Conservation (phyloP, 163 green algal genomes). For the Trebouxiophyceae sp. region DNA sequence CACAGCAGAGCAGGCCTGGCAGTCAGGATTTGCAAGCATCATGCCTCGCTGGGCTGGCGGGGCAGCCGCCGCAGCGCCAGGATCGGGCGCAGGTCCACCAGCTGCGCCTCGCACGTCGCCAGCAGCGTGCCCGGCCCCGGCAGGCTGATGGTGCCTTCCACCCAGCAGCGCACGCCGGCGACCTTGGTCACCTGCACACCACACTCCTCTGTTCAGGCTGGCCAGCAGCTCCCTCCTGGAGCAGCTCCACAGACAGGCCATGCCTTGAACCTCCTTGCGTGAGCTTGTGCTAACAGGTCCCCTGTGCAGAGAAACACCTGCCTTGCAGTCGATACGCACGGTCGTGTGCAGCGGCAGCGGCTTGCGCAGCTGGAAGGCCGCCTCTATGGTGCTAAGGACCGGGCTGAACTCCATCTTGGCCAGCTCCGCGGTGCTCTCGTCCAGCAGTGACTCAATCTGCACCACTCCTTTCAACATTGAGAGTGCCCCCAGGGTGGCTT, state of each 20-base stretch:
- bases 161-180: slow-evolving; percentile 21
- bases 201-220: too few species aligned
- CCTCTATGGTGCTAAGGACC: slow-evolving; percentile 26
- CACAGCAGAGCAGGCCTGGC: too few species aligned
- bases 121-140: slow-evolving; percentile 1
- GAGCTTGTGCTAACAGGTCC: not conserved
- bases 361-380: slow-evolving; percentile 28
- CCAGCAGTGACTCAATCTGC: slow-evolving; percentile 35
- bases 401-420: slow-evolving; percentile 29
- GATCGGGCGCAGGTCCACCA: slow-evolving; percentile 19
- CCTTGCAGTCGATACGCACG: slow-evolving; percentile 17
- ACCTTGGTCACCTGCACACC: slow-evolving; percentile 8
- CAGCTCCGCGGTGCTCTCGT: slow-evolving; percentile 42
- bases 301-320: not conserved
- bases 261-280: too few species aligned
- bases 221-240: too few species aligned
- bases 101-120: slow-evolving; percentile 23
- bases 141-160: slow-evolving; percentile 11
- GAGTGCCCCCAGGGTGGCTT: too few species aligned
- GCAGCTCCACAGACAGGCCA: too few species aligned
- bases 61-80: slow-evolving; percentile 1
- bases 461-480: too few species aligned
- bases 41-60: too few species aligned
- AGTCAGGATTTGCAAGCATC: too few species aligned
- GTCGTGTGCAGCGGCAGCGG: slow-evolving; percentile 25